Conservation (phyloP, 2,329 filamentous ascomycete genomes). For the Rutstroemia sp. region DNA sequence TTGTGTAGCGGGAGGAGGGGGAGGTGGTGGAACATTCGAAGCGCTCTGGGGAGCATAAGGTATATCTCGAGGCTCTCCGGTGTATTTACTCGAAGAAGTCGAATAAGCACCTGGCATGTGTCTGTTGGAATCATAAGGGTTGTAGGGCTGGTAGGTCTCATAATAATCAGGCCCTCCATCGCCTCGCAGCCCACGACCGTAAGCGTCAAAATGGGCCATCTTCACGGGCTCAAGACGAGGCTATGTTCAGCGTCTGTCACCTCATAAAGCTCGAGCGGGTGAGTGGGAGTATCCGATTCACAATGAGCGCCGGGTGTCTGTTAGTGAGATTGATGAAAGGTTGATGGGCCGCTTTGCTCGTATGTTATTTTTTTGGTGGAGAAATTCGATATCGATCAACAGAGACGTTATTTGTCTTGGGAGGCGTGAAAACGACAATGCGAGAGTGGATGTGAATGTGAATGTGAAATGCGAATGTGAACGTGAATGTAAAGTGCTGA, state of each 20-base stretch:
- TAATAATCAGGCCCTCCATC: conserved; percentile 8
- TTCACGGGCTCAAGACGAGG: conserved; percentile 14
- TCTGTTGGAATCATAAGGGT: conserved; percentile 12
- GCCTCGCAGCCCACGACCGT: conserved; percentile 17
- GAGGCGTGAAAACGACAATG: no score
- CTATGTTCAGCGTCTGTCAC: conserved; percentile 16
- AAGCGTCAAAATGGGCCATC: conserved; percentile 23
- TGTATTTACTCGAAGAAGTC: conserved; percentile 12
- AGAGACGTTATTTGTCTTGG: no score
- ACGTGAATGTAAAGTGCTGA: no score
- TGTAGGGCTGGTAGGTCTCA: conserved; percentile 11
- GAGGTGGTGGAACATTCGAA: conserved; percentile 17
- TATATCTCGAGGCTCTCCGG: conserved; percentile 21
- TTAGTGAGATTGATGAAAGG: no score
- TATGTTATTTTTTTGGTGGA: no score
- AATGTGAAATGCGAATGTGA: no score
- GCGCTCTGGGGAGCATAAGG: conserved; percentile 13
- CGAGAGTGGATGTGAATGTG: no score
- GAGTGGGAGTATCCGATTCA: no score
- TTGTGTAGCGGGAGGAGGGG: conserved; percentile 18
- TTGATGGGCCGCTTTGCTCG: no score
- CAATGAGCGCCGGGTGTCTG: no score
- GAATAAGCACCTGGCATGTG: conserved; percentile 15
- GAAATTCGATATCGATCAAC: no score
- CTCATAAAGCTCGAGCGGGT: conserved; percentile 11